Conservation (phyloP, 257 asterid genomes). For the Solanum tarijense region DNA sequence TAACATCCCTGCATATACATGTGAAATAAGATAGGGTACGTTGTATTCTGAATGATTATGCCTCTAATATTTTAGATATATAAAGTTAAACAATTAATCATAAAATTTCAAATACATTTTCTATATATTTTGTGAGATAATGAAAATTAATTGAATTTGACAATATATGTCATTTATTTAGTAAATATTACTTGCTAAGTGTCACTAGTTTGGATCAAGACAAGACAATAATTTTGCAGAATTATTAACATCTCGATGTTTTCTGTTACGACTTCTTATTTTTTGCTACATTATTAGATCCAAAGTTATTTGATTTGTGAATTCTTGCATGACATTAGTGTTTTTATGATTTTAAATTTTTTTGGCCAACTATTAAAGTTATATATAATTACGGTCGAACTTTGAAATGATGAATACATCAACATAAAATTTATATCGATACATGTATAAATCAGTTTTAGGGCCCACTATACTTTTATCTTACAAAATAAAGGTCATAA, state of each 20-base stretch:
- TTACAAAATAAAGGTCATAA: not conserved
- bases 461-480: too few relatives aligned
- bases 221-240: not conserved
- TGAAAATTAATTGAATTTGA: not conserved
- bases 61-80: not conserved
- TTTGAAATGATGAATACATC: not conserved
- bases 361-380: not conserved
- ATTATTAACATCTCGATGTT: not conserved
- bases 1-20: not conserved
- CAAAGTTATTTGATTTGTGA: not conserved
- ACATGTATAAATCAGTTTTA: too few relatives aligned
- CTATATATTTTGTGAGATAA: not conserved
- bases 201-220: not conserved
- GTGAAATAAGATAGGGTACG: not conserved
- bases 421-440: too few relatives aligned
- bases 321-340: not conserved
- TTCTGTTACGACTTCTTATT: not conserved
- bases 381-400: not conserved
- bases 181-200: not conserved
- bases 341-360: rapidly evolving
- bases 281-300: not conserved
- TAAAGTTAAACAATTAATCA: not conserved
- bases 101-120: not conserved
- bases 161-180: not conserved
- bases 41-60: not conserved